Percentiles rank a stretch among this genome's conserved stretches.
These are phyloP conservation scores for Alternaria triticimaculans DNA, from an alignment of 2,329 filamentous ascomycete genomes.

Conservation along the genomic window DNA sequence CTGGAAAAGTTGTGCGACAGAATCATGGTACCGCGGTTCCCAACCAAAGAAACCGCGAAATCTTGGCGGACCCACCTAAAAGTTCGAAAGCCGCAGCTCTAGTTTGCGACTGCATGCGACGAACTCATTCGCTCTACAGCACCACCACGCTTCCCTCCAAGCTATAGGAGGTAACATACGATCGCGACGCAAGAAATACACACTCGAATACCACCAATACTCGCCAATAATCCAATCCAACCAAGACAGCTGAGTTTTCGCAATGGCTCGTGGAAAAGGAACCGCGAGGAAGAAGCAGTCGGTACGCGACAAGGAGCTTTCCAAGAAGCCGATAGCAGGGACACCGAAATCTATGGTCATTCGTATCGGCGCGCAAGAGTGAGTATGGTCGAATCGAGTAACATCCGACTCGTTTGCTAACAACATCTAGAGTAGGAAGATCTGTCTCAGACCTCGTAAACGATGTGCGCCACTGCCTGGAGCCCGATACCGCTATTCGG, in stretches of 20 bases:
- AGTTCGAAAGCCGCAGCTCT: constrained; percentile 6
- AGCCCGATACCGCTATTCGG: constrained; percentile 88
- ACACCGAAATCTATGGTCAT: constrained; percentile 96
- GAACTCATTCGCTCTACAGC: background rate
- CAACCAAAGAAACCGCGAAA: constrained; percentile 7
- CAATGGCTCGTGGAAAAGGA: constrained; percentile 42
- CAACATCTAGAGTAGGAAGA: constrained; percentile 67
- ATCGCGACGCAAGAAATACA: background rate
- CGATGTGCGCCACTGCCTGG: constrained; percentile 93
- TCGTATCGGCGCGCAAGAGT: constrained; percentile 87
- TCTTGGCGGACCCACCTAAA: constrained; percentile 21
- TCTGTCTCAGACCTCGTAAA: constrained; percentile 90
- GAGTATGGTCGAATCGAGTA: background rate
- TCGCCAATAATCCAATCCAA: background rate
- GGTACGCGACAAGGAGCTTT: constrained; percentile 37
- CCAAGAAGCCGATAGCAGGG: constrained; percentile 67
- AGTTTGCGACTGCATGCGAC: constrained; percentile 14
- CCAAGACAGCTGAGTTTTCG: constrained; percentile 9
- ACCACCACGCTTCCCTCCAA: background rate
- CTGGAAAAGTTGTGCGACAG: constrained; percentile 5
- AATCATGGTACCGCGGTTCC: background rate
- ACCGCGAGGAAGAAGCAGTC: constrained; percentile 44
- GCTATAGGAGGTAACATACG: background rate
- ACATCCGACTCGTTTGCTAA: background rate
- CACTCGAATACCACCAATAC: background rate